Conservation (phyloP, 176 grass and related monocot genomes). For the Oryza glumipatula region DNA sequence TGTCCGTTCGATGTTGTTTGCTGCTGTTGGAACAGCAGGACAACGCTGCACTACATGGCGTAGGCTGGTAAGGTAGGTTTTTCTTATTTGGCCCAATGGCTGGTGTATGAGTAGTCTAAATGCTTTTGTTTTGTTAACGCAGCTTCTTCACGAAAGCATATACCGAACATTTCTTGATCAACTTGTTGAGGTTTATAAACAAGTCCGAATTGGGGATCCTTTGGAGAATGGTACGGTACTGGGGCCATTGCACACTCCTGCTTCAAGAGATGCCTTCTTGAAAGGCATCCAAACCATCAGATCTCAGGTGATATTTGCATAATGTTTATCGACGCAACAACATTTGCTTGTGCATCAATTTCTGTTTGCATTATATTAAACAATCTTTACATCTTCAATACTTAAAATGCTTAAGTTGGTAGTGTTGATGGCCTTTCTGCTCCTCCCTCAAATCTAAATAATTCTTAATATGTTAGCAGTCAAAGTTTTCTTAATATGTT, state of each 20-base stretch:
- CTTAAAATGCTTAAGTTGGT: background rate
- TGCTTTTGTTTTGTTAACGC: constrained; percentile 21
- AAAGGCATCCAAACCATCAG: constrained; percentile 83
- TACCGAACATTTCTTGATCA: constrained; percentile 90
- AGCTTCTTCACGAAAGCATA: constrained; percentile 94
- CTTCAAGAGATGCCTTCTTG: constrained; percentile 81
- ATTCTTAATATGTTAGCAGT: background rate
- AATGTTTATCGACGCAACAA: background rate
- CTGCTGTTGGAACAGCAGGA: constrained; percentile 98
- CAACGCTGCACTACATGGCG: constrained; percentile 97
- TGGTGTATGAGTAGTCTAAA: constrained; percentile 32
- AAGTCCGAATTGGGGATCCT: constrained; percentile 95
- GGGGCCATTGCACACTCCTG: constrained; percentile 85
- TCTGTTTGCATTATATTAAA: background rate
- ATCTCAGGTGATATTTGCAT: constrained; percentile 66
- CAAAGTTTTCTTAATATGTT: background rate
- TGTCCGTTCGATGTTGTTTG: constrained; percentile 93
- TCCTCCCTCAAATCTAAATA: background rate
- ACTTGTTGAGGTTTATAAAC: constrained; percentile 92
- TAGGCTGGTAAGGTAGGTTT: constrained; percentile 69
- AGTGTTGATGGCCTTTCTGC: background rate
- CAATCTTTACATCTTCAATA: background rate
- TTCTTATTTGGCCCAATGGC: background rate
- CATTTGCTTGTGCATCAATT: background rate
- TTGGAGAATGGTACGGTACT: constrained; percentile 92